A percentile compares a stretch with the other conserved stretches of the same genome.
These are phyloP conservation scores for Lodderomyces orthopsilosis DNA, from an alignment of 1,139 yeast species.

Conservation along the genomic window DNA sequence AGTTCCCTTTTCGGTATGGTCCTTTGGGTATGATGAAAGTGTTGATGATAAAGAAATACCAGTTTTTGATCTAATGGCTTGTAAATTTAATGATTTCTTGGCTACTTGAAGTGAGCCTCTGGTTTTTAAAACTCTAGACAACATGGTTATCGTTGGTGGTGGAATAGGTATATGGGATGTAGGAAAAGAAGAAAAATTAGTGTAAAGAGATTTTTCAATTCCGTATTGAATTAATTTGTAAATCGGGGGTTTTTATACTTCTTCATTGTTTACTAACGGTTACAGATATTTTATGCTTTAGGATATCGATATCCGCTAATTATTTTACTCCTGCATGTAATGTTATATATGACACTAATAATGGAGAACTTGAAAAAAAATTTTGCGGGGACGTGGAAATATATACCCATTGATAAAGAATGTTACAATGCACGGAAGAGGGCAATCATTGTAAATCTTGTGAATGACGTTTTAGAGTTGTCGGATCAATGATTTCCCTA, in stretches of 20 bases:
- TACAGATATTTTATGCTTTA: too few relatives aligned
- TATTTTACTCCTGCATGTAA: background rate
- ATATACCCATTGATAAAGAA: too few relatives aligned
- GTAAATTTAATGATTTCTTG: conserved; percentile 8
- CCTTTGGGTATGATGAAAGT: conserved; percentile 40
- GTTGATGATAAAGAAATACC: conserved; percentile 32
- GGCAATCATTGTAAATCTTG: too few relatives aligned
- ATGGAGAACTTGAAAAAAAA: too few relatives aligned
- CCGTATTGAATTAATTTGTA: too few relatives aligned
- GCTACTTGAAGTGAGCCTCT: conserved; percentile 2
- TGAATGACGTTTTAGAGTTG: too few relatives aligned
- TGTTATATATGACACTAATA: background rate
- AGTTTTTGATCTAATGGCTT: conserved; percentile 19
- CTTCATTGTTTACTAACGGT: background rate
- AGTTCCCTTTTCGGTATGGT: conserved; percentile 37
- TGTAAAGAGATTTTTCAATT: too few relatives aligned
- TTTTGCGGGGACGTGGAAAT: background rate
- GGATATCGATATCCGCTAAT: conserved; percentile 4
- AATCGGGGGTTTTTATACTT: background rate
- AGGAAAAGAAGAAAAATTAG: background rate
- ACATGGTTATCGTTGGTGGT: conserved; percentile 8
- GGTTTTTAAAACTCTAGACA: conserved; percentile 14
- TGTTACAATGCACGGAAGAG: too few relatives aligned
- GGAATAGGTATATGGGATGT: background rate
- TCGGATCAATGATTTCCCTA: too few relatives aligned